phyloP scores from a whole-genome alignment of 2,329 filamentous ascomycete species.

The Fusarium concolor region DNA sequence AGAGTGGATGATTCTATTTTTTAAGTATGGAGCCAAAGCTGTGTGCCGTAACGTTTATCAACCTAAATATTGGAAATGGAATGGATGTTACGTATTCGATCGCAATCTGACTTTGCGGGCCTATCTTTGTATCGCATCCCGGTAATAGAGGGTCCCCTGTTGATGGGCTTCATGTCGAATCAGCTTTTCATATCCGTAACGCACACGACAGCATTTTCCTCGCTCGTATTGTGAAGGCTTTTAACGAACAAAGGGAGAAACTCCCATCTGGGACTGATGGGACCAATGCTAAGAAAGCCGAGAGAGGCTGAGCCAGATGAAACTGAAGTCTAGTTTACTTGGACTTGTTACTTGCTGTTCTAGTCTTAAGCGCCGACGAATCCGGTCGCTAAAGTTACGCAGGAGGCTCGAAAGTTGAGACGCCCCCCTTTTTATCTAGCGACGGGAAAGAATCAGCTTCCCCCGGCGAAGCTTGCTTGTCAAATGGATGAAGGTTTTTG shows the following conservation, averaged over 20 bases:
- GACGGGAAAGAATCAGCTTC: slow-evolving; percentile 5
- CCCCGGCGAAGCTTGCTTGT: slow-evolving; percentile 9
- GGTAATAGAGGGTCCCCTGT: slow-evolving; percentile 14
- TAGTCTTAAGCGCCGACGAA: slow-evolving; percentile 36
- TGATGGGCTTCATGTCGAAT: slow-evolving; percentile 28
- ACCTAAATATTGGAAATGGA: background rate
- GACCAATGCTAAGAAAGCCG: slow-evolving; percentile 20
- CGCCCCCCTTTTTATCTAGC: slow-evolving; percentile 16
- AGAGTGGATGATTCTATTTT: background rate
- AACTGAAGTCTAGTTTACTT: slow-evolving; percentile 17
- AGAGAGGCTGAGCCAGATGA: slow-evolving; percentile 40
- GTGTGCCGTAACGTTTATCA: background rate
- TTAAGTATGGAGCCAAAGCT: slow-evolving; percentile 1
- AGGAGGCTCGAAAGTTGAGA: slow-evolving; percentile 26
- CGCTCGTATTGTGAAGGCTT: background rate
- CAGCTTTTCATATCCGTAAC: slow-evolving; percentile 19
- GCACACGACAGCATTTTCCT: slow-evolving; percentile 30
- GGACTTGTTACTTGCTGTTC: background rate
- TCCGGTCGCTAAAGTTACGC: slow-evolving; percentile 28
- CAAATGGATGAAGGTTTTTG: slow-evolving; percentile 7
- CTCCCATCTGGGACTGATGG: slow-evolving; percentile 9
- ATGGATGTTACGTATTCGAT: slow-evolving; percentile 21
- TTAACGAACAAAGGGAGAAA: slow-evolving; percentile 10
- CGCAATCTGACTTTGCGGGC: slow-evolving; percentile 13
- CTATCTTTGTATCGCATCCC: slow-evolving; percentile 13